Conservation (phyloP, 805 yeast species). For the Komagataella mondaviorum region DNA sequence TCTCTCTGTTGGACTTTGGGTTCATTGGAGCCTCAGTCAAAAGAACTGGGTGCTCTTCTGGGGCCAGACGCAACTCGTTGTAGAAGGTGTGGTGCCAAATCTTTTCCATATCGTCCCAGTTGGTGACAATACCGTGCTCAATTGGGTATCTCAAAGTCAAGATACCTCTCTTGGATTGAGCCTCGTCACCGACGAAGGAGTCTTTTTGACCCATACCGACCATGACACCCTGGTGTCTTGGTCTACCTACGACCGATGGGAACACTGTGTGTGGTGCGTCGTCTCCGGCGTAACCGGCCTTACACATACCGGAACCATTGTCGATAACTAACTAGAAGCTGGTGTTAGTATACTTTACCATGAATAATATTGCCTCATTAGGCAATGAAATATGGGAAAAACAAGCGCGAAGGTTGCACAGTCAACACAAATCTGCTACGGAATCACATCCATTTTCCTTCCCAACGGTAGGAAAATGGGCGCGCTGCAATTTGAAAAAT, state of each 20-base stretch:
- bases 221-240: constrained; percentile 99
- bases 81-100: constrained; percentile 99
- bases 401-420: not conserved
- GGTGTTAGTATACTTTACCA: constrained; percentile 3
- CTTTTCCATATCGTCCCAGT: constrained; percentile 99
- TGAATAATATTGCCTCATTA: not conserved
- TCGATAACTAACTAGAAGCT: constrained; percentile 61
- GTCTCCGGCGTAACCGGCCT: constrained; percentile 99
- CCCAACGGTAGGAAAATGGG: constrained; percentile 1
- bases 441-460: not conserved
- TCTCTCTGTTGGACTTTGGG: constrained; percentile 99
- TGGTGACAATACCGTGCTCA: constrained; percentile 99
- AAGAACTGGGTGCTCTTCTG: constrained; percentile 99
- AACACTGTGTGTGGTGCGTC: constrained; percentile 99
- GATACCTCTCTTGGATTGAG: constrained; percentile 99
- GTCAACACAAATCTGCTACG: not conserved
- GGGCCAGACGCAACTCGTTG: constrained; percentile 99
- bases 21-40: constrained; percentile 99
- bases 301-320: constrained; percentile 99
- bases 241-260: constrained; percentile 99
- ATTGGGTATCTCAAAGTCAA: constrained; percentile 97
- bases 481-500: not conserved
- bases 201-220: constrained; percentile 99
- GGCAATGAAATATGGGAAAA: not conserved
- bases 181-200: constrained; percentile 99